Base-by-base conservation (phyloP, 306 rosid species). In the Lupinus albus region DNA sequence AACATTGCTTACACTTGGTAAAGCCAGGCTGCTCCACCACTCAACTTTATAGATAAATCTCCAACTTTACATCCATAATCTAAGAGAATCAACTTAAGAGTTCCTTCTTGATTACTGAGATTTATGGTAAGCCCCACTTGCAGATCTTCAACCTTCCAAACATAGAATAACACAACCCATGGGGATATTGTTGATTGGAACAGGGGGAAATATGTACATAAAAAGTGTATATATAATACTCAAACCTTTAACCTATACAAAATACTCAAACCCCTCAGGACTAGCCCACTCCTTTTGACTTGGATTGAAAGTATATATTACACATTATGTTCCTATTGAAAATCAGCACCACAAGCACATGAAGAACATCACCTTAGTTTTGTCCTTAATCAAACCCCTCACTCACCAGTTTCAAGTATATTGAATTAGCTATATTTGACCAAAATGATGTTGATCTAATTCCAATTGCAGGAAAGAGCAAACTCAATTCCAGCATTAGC, bases 11-110 rank as follows among this genome's bases (percentile, higher is more conserved):
- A 92, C 96, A 77, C 82, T 88, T 92, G 88, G 82, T 92, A 89
- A 83, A 93, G 89, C 98, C 98, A 92, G 47, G 96, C 89, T 64
- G 83, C 95, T 64, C 93, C 98, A 25, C 98, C 95, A 4, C 88
- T 72, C 76, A 93, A 25, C 70, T 83, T 80, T 76, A 88, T 84
- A 46, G 82, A 71, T 64, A 93, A 65, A 14, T 78, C 77, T 66
- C 84, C 79, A 35, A 89, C 91, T 49, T 80, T 55, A 70, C 93
- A 88, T 65, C 85, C 95, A 38, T 79, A 84, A 75, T 89, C 96
- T 64, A 76, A 67, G 65, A 88, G 77, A 64, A 67, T 56, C 78
- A 93, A 57, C 87, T 71, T 73, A 46, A 87, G 89, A 70, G 80
- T 78, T 80, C 95, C 97, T 62, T 60, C 87, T 80, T 86, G 85